Evolutionary conservation across 768 basidiomycete genomes (phyloP).

Genomic region (Porpolomopsis calyptriformis): DNA sequence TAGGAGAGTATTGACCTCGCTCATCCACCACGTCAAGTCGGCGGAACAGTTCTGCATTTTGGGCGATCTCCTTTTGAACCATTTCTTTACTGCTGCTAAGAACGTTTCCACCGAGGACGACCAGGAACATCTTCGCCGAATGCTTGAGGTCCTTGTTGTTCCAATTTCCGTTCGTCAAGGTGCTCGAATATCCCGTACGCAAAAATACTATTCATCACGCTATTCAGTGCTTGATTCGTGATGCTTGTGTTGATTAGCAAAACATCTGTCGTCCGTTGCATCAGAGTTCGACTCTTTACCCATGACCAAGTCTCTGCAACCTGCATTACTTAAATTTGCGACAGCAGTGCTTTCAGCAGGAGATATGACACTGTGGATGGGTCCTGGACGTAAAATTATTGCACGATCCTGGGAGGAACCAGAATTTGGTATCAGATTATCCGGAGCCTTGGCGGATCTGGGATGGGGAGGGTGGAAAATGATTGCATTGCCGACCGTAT

Average conservation of each 20-base stretch:
- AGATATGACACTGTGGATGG: constrained; percentile 41
- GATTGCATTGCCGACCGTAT: constrained; percentile 48
- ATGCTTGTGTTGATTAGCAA: constrained; percentile 15
- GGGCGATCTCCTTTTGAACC: constrained; percentile 40
- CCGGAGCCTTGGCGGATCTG: constrained; percentile 51
- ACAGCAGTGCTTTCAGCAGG: constrained; percentile 31
- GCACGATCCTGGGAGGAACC: constrained; percentile 35
- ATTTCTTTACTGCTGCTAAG: constrained; percentile 22
- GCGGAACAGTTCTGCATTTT: constrained; percentile 52
- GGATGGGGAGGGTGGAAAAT: constrained; percentile 74
- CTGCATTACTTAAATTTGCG: constrained; percentile 24
- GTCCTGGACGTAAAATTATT: constrained; percentile 46
- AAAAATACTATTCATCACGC: constrained; percentile 10
- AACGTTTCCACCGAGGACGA: constrained; percentile 13
- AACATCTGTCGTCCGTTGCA: constrained; percentile 27
- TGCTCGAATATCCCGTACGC: constrained; percentile 53
- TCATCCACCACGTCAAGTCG: constrained; percentile 73
- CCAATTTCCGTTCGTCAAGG: constrained; percentile 60
- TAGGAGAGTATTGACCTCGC: constrained; percentile 64
- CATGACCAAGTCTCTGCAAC: constrained; percentile 19
- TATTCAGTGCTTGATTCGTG: background rate
- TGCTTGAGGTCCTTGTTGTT: constrained; percentile 47
- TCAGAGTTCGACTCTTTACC: constrained; percentile 22
- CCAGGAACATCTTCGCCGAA: constrained; percentile 36
- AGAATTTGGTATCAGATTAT: constrained; percentile 42